Evolutionary conservation across 2,329 filamentous ascomycete genomes (phyloP).

Genomic region (Trichoderma sp.): DNA sequence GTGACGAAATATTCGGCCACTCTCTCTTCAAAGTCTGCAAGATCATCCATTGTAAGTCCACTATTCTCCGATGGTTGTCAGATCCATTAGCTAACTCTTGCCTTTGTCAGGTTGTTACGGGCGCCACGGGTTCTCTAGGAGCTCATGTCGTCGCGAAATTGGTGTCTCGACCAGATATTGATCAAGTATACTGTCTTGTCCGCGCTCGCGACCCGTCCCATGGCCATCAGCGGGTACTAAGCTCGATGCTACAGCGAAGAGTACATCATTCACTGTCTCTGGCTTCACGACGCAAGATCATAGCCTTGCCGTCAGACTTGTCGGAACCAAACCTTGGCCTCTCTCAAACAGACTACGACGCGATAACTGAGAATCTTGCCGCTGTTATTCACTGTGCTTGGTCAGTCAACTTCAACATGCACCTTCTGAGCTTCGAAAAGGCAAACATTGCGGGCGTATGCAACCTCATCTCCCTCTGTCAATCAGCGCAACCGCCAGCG

Average conservation of each 20-base stretch:
- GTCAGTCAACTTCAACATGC: slow-evolving; percentile 61
- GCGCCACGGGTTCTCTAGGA: slow-evolving; percentile 66
- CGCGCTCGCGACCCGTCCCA: slow-evolving; percentile 41
- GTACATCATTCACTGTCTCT: not conserved
- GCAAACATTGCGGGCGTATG: slow-evolving; percentile 3
- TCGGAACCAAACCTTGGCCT: slow-evolving; percentile 11
- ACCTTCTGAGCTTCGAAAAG: slow-evolving; percentile 50
- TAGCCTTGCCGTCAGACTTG: slow-evolving; percentile 44
- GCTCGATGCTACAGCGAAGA: slow-evolving; percentile 21
- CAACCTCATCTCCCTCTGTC: slow-evolving; percentile 10
- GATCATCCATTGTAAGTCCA: not conserved
- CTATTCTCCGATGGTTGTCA: rapidly evolving
- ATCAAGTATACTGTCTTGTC: slow-evolving; percentile 55
- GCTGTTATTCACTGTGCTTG: slow-evolving; percentile 55
- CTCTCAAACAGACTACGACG: slow-evolving; percentile 24
- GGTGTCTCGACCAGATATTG: slow-evolving; percentile 57
- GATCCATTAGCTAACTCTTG: not conserved
- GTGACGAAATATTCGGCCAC: slow-evolving; percentile 2
- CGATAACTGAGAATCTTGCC: slow-evolving; percentile 36
- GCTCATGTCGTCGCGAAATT: slow-evolving; percentile 63
- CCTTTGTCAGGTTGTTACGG: slow-evolving; percentile 45
- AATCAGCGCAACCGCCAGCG: slow-evolving; percentile 9
- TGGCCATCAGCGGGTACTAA: not conserved
- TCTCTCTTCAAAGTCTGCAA: not conserved
- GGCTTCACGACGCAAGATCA: slow-evolving; percentile 44